These are phyloP conservation scores for Ajuga chamaepitys DNA, from an alignment of 257 asterid genomes.

Conservation along the genomic window DNA sequence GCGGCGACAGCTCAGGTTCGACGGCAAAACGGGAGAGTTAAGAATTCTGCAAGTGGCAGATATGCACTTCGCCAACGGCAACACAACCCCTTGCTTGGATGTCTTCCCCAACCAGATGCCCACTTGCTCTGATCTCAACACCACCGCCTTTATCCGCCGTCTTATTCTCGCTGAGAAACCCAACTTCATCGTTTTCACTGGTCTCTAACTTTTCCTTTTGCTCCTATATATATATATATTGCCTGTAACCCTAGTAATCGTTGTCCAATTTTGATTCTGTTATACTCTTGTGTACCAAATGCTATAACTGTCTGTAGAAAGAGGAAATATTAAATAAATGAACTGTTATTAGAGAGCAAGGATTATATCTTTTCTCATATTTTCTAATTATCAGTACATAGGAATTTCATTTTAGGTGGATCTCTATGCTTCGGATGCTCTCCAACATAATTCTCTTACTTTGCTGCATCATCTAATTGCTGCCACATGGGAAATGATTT, in stretches of 20 bases:
- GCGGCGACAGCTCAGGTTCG: conserved; percentile 69
- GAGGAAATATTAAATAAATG: too few relatives aligned
- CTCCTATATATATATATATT: not conserved
- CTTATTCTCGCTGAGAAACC: conserved; percentile 72
- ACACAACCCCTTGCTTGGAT: conserved; percentile 56
- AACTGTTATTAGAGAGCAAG: too few relatives aligned
- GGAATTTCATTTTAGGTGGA: too few relatives aligned
- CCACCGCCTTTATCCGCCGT: conserved; percentile 73
- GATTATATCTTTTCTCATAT: too few relatives aligned
- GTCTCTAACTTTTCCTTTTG: conserved; percentile 17
- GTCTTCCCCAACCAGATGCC: conserved; percentile 54
- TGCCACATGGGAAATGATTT: too few relatives aligned
- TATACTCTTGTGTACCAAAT: too few relatives aligned
- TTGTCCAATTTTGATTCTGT: not conserved
- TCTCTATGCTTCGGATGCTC: too few relatives aligned
- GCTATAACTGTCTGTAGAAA: too few relatives aligned
- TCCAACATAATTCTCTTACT: too few relatives aligned
- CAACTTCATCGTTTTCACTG: conserved; percentile 75
- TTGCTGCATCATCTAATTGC: too few relatives aligned
- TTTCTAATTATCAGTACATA: too few relatives aligned
- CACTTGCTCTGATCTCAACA: conserved; percentile 83
- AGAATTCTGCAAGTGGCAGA: conserved; percentile 91
- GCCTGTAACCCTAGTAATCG: not conserved
- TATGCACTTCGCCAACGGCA: conserved; percentile 82
- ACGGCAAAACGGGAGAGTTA: conserved; percentile 53